These are phyloP conservation scores for Trichoderma erinaceum DNA, from an alignment of 495 filamentous ascomycete species.

Conservation along the genomic window DNA sequence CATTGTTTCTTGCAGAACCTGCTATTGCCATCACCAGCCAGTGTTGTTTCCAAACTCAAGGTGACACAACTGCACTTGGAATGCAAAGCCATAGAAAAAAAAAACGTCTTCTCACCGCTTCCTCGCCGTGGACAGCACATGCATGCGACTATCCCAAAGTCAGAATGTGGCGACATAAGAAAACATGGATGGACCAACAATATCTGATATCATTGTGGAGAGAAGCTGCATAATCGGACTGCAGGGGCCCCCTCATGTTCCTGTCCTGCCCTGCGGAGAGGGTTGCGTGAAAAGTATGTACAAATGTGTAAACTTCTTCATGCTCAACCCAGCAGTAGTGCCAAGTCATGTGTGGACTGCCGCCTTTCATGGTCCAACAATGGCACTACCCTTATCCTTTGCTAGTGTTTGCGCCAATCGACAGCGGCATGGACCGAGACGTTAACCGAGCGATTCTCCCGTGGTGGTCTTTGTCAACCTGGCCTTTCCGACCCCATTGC, in stretches of 20 bases:
- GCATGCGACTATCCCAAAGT: background rate
- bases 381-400: background rate
- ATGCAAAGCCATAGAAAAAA: background rate
- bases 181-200: constrained; percentile 4
- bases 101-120: background rate
- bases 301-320: background rate
- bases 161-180: background rate
- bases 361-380: too few species aligned
- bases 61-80: background rate
- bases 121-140: background rate
- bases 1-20: background rate
- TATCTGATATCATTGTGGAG: constrained; percentile 6
- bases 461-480: background rate
- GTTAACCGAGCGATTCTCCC: background rate
- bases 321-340: background rate
- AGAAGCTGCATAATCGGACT: background rate
- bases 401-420: background rate
- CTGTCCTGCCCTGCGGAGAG: background rate
- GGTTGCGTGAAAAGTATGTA: background rate
- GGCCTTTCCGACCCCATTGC: background rate
- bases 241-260: constrained; percentile 4
- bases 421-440: background rate
- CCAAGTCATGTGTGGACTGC: background rate
- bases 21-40: background rate
- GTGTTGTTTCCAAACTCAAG: background rate